phyloP scores from a whole-genome alignment of 1,284 basidiomycete genomes.

The Cyathus olla region DNA sequence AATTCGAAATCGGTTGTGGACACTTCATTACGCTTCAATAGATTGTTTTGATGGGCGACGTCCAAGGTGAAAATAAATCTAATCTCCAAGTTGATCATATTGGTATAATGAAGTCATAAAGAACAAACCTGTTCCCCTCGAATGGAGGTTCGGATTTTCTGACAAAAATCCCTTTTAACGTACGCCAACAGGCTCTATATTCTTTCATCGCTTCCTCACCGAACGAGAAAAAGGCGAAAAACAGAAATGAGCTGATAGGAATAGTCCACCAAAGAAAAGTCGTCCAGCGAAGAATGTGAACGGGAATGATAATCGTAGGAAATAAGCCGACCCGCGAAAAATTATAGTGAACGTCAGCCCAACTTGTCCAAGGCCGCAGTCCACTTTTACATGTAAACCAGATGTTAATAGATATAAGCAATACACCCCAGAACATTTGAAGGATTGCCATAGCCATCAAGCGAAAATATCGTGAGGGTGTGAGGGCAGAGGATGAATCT shows the following conservation, averaged over 20 bases:
- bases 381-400: constrained; percentile 21
- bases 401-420: constrained; percentile 38
- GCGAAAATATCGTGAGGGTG: constrained; percentile 58
- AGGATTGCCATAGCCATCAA: constrained; percentile 58
- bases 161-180: neutral
- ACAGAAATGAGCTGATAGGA: constrained; percentile 18
- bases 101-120: too few species aligned
- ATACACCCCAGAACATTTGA: constrained; percentile 47
- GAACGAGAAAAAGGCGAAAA: constrained; percentile 28
- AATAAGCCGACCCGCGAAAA: constrained; percentile 46
- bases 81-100: too few species aligned
- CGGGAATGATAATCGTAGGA: constrained; percentile 29
- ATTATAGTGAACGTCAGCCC: constrained; percentile 46
- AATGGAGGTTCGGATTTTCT: too few species aligned
- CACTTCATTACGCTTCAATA: too few species aligned
- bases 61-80: too few species aligned
- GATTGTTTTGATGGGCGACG: too few species aligned
- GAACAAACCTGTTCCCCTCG: too few species aligned
- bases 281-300: neutral
- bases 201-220: constrained; percentile 25
- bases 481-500: constrained; percentile 40
- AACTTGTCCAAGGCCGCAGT: constrained; percentile 46
- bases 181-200: constrained; percentile 3
- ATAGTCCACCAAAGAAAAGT: constrained; percentile 25
- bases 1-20: too few species aligned